Base-by-base conservation (phyloP, 2,329 filamentous ascomycete genomes). In the Fusarium haematococcum region DNA sequence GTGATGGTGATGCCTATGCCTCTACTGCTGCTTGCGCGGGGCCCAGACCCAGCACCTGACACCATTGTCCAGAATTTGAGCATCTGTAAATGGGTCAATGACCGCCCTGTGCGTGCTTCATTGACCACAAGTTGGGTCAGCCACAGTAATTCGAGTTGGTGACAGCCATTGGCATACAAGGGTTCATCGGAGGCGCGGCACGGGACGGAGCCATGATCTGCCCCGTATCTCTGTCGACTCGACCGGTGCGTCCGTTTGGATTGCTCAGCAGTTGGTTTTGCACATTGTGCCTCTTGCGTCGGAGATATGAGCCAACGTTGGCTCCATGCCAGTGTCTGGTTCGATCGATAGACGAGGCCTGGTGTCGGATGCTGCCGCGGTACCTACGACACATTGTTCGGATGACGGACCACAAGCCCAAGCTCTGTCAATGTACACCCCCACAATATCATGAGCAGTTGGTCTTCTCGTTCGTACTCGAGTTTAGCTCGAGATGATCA, bases 131-230 rank as follows among this genome's bases (percentile, higher is more conserved):
- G 41, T 59, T 65, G 39, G 57, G 57, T 56, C 66, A 48, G 50
- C 54, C 62, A 75, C 48, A 52, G 52, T 59, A 67, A 59, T 65
- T 62, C 52, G 20, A 39, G 54, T 71, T 62, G 32, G 33, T 62
- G 50, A 60, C 45, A 63, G n/a, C 25, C 37, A 54, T 64, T 64
- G 58, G 67, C 48, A 52, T 30, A 23, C 65, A 68, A 64, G 74
- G 67, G 52, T 65, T 65, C 57, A 61, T 73, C 48, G 37, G 66
- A 60, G 67, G 48, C 61, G 69, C 64, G 68, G 65, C 39, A 70
- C 56, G 63, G 65, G 35, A 67, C 54, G 52, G 33, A 66, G 45
- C 57, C 45, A 45, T 62, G 52, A 63, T 25, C 33, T 33, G 41
- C 48, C 56, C 61, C 43, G 50, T 69, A 23, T 45, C 52, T 63